phyloP scores from a whole-genome alignment of 2,329 filamentous ascomycete genomes.

The Ramichloridium luteum region DNA sequence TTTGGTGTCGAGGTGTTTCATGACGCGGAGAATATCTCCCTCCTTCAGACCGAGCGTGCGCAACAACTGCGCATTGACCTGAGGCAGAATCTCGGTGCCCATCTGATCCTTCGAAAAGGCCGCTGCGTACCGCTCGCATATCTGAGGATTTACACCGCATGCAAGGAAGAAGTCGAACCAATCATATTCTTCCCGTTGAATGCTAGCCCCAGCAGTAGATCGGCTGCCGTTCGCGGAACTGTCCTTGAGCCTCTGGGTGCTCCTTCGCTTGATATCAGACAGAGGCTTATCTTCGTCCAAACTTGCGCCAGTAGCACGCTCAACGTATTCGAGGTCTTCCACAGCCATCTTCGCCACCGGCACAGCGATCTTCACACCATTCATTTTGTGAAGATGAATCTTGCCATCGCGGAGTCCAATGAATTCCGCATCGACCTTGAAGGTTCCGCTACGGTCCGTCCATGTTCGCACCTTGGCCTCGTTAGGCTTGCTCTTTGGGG shows the following conservation, averaged over 20 bases:
- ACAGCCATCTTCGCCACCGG: constrained; percentile 91
- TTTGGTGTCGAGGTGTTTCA: constrained; percentile 74
- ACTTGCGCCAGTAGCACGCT: constrained; percentile 73
- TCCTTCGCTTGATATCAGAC: constrained; percentile 58
- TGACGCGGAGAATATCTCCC: constrained; percentile 91
- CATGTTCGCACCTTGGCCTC: constrained; percentile 71
- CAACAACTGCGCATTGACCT: constrained; percentile 72
- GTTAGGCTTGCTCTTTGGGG: constrained; percentile 69
- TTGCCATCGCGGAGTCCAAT: constrained; percentile 89
- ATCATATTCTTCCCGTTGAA: constrained; percentile 69
- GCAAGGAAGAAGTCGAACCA: constrained; percentile 98
- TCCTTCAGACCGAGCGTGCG: constrained; percentile 87
- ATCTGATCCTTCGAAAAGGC: constrained; percentile 86
- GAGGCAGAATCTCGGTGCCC: constrained; percentile 83
- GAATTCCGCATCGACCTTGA: constrained; percentile 95
- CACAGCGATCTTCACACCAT: constrained; percentile 96
- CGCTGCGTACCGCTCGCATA: constrained; percentile 87
- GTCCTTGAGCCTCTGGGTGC: constrained; percentile 39
- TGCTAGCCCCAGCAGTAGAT: constrained; percentile 44
- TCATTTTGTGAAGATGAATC: constrained; percentile 94
- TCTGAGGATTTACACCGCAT: constrained; percentile 80
- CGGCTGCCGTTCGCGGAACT: constrained; percentile 16
- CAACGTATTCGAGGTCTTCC: constrained; percentile 90
- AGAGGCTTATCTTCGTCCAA: constrained; percentile 86
- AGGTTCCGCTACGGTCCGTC: constrained; percentile 90